phyloP scores from a whole-genome alignment of 148 eudicot species.

The Rhododendron simsii region DNA sequence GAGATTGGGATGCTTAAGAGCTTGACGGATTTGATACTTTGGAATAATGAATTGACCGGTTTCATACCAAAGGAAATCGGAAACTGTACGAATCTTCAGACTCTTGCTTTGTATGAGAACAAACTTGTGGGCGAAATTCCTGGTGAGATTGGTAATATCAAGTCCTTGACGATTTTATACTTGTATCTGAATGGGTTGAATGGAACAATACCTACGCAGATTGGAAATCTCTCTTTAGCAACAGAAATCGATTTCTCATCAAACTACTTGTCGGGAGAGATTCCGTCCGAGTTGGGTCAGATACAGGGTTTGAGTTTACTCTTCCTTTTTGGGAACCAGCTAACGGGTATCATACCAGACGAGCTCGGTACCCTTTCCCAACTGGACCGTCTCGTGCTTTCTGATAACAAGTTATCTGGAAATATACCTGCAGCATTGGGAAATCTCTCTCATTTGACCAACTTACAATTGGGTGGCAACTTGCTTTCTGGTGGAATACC shows the following conservation, averaged over 20 bases:
- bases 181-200: conserved; percentile 70
- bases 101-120: conserved; percentile 80
- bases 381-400: conserved; percentile 74
- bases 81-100: conserved; percentile 69
- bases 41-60: conserved; percentile 70
- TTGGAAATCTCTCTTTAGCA: conserved; percentile 76
- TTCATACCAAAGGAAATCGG: conserved; percentile 68
- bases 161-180: conserved; percentile 46
- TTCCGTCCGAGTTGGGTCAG: conserved; percentile 63
- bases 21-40: conserved; percentile 65
- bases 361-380: conserved; percentile 59
- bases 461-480: conserved; percentile 86
- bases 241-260: conserved; percentile 80
- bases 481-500: conserved; percentile 64
- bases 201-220: conserved; percentile 76
- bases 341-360: conserved; percentile 62
- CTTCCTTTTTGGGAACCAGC: conserved; percentile 71
- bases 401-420: conserved; percentile 74
- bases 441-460: conserved; percentile 64
- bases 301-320: conserved; percentile 59
- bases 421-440: conserved; percentile 65
- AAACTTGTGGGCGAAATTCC: conserved; percentile 76
- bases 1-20: conserved; percentile 65
- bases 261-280: conserved; percentile 62
- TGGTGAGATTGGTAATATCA: conserved; percentile 55